Evolutionary conservation across 179 eudicot genomes (phyloP), one percentile per base, ranked within the genome.

Genomic region (Corrigiola litoralis): DNA sequence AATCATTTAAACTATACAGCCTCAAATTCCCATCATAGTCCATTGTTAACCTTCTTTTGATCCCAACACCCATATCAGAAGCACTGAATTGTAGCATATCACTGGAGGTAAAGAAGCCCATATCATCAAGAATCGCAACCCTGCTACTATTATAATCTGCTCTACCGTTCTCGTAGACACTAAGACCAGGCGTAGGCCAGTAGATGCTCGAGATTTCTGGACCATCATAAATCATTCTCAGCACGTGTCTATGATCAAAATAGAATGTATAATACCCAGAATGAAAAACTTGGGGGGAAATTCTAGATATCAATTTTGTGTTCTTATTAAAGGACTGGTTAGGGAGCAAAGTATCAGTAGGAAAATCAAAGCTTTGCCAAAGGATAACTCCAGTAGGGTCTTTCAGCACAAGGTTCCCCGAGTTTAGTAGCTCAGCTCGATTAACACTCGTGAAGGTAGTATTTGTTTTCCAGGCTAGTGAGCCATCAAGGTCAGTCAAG

Each of bases 301-400:
- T 23, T 6, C 72, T 58, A 60, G 94, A 85, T 14, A 75, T 36
- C 59, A 87, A 59, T 20, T 33, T 69, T 31, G 50, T 79, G 42
- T 27, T 70, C 67, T 83, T 85, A 4, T 77, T 83, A 18, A 87
- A 70, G 6, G 27, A 23, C 50, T 85, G 88, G 54, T 48, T 61
- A 57, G 94, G 90, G 49, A 85, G 75, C 54, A 85, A 80, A 17
- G 94, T 85, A 69, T 87, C 82, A 10, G 87, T 84, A 5, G 89
- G 87, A 61, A 56, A 82, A 82, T 87, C 89, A 72, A 84, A 84
- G 75, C 92, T 87, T 60, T 87, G 89, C 87, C 94, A 87, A 17
- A 84, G 65, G 40, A 79, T 59, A 3, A 71, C 67, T 72, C 80
- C 86, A 28, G n/a, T 17, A 17, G 46, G 42, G 65, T 68, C 72